These are phyloP conservation scores for Solanum medicagineum DNA, from an alignment of 257 asterid genomes.

Conservation along the genomic window DNA sequence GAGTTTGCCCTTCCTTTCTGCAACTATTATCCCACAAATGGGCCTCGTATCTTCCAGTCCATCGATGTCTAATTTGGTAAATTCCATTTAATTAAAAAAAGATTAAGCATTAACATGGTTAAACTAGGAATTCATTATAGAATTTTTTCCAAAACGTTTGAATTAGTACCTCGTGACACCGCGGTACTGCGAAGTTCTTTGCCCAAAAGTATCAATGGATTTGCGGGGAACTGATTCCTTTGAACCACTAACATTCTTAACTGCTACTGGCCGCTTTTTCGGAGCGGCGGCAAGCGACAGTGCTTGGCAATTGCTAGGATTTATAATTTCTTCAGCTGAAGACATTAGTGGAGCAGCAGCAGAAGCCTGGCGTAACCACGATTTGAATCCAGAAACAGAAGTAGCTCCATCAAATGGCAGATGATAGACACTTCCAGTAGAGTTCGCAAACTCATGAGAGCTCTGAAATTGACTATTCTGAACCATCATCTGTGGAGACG, in stretches of 20 bases:
- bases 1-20: slow-evolving; percentile 80
- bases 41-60: slow-evolving; percentile 90
- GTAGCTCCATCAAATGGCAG: slow-evolving; percentile 21
- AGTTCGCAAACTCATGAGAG: neutral
- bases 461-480: neutral
- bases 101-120: neutral
- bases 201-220: slow-evolving; percentile 72
- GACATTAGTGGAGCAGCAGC: slow-evolving; percentile 9
- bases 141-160: neutral
- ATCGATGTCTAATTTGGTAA: slow-evolving; percentile 40
- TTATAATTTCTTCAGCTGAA: slow-evolving; percentile 7
- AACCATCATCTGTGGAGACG: neutral
- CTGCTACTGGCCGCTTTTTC: slow-evolving; percentile 28
- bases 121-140: neutral
- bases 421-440: neutral
- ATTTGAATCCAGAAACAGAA: slow-evolving; percentile 33
- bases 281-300: slow-evolving; percentile 42
- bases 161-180: slow-evolving; percentile 65
- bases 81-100: neutral
- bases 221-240: slow-evolving; percentile 45
- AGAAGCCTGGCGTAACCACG: slow-evolving; percentile 37
- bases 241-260: slow-evolving; percentile 1
- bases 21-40: slow-evolving; percentile 86
- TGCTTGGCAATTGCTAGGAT: slow-evolving; percentile 19
- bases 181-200: slow-evolving; percentile 76